These are phyloP conservation scores for Salix brachista DNA, from an alignment of 345 rosid genomes.

Conservation along the genomic window DNA sequence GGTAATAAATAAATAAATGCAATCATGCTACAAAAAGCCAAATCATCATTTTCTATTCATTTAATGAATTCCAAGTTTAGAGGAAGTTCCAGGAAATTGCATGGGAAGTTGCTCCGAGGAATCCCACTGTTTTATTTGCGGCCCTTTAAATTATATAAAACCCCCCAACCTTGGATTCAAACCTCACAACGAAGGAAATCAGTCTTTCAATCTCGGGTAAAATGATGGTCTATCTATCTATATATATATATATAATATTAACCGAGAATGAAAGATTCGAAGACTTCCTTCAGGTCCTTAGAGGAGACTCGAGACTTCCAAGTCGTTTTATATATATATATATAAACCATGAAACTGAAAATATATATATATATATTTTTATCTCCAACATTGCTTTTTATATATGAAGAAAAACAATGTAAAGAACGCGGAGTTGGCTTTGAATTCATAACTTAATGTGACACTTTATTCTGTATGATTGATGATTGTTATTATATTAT, in stretches of 20 bases:
- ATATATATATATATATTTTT: background rate
- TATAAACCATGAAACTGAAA: background rate
- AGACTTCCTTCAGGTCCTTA: background rate
- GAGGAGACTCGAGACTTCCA: background rate
- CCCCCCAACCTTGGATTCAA: background rate
- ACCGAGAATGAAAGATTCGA: background rate
- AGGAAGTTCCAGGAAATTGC: background rate
- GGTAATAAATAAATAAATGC: background rate
- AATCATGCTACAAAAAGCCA: background rate
- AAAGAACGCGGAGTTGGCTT: background rate
- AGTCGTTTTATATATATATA: background rate
- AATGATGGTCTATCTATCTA: too few species aligned
- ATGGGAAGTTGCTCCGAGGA: background rate
- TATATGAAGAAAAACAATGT: background rate
- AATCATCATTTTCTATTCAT: background rate
- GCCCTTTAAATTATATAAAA: background rate
- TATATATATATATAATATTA: too few species aligned
- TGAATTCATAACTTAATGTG: background rate
- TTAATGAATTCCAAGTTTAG: background rate
- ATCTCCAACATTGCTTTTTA: background rate
- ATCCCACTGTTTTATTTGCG: background rate
- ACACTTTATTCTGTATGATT: background rate
- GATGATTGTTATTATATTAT: too few species aligned
- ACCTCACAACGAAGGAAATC: background rate
- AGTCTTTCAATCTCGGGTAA: too few species aligned